phyloP scores from a whole-genome alignment of 2,329 filamentous ascomycete species.

The Chaetomiaceae sp. region DNA sequence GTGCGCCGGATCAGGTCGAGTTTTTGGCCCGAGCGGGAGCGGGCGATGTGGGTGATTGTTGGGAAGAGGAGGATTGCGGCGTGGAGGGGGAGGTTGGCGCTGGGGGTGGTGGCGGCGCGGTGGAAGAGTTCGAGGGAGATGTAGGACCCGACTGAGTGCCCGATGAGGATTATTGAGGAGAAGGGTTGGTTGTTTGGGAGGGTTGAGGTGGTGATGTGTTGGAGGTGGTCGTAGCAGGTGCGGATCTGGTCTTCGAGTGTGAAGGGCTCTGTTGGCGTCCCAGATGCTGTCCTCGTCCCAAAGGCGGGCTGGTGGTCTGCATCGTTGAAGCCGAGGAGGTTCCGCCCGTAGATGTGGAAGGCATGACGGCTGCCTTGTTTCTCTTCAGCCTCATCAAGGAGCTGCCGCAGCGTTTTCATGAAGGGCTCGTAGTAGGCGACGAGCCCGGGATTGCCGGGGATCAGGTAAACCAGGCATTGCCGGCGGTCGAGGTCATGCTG shows the following conservation, averaged over 20 bases:
- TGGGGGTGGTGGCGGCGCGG: slow-evolving; percentile 29
- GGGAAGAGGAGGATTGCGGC: slow-evolving; percentile 67
- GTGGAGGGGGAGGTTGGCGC: slow-evolving; percentile 32
- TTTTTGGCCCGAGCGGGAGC: slow-evolving; percentile 55
- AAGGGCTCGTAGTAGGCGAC: slow-evolving; percentile 70
- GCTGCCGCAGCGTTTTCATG: slow-evolving; percentile 51
- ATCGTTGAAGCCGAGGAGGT: slow-evolving; percentile 56
- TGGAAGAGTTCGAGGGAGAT: slow-evolving; percentile 65
- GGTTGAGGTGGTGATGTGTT: slow-evolving; percentile 25
- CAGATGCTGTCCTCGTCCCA: slow-evolving; percentile 30
- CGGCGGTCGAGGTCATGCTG: slow-evolving; percentile 2
- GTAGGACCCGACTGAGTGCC: slow-evolving; percentile 71
- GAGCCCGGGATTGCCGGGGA: slow-evolving; percentile 73
- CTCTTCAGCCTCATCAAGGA: slow-evolving; percentile 44
- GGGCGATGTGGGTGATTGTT: slow-evolving; percentile 66
- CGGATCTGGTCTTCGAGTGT: slow-evolving; percentile 52
- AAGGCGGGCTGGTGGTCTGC: slow-evolving; percentile 45
- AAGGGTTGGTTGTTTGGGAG: slow-evolving; percentile 37
- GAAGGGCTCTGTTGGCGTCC: slow-evolving; percentile 35
- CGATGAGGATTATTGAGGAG: slow-evolving; percentile 61
- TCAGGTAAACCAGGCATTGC: slow-evolving; percentile 59
- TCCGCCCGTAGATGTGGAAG: slow-evolving; percentile 55
- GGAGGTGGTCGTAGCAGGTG: slow-evolving; percentile 38
- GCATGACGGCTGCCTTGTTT: slow-evolving; percentile 26
- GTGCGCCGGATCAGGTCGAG: slow-evolving; percentile 42